Evolutionary conservation across 805 yeast species (phyloP), one percentile per base, ranked within the genome.

Genomic region (Metschnikowia lachancei): DNA sequence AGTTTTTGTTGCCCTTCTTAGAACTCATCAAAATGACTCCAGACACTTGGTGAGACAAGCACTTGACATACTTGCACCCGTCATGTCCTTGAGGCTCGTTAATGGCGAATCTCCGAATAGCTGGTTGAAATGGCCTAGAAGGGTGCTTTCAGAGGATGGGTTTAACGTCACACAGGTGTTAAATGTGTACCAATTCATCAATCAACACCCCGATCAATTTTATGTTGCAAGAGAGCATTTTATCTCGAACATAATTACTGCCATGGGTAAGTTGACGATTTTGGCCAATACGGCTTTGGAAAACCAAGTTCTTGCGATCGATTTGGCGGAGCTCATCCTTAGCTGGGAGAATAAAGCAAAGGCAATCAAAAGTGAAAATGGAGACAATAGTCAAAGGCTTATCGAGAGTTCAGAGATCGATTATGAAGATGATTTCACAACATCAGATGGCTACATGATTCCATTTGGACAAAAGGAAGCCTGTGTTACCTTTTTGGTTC

Each of bases 61-160:
- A 0, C 72, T 95, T 31, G 96, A 91, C 58, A 70, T 87, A 4
- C 69, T 94, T 16, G 97, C 97, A 0, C 96, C 97, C 0, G 94
- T 86, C 0, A 76, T 92, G 74, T 82, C 87, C 1, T 75, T 76
- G 45, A 73, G 95, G 43, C 77, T 86, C 66, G 71, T 71, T 1
- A 71, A 72, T 18, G 70, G 69, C 7, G 87, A 81, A 0, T 71
- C 78, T 5, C 77, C 81, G 7, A 70, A 76, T 49, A 74, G 73
- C 44, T 94, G 98, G 98, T 78, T 94, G 42, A 91, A 87, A 55
- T 90, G 96, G 91, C 96, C 97, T 0, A 82, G 97, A 54, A 76
- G 97, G 43, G 94, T 92, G 1, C 73, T 94, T 12, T 83, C 91
- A 2, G 98, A 95, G 60, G 95, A 90, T 59, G 92, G 94, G 0